Conservation (phyloP, 768 basidiomycete species). For the Boletus barrowsii region DNA sequence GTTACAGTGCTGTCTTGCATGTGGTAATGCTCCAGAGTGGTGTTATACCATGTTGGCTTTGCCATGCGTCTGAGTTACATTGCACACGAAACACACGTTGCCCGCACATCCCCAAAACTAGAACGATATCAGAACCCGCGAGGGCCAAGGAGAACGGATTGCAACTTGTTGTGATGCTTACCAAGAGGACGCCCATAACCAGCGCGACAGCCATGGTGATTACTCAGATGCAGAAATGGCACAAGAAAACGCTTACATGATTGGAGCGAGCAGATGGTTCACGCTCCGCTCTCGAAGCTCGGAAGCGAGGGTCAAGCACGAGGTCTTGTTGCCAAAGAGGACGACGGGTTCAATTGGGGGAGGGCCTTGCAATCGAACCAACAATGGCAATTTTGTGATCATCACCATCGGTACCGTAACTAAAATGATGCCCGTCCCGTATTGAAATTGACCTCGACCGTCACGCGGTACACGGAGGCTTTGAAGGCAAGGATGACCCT, state of each 20-base stretch:
- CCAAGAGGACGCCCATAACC: constrained; percentile 7
- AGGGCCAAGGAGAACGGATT: neutral
- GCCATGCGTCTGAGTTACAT: constrained; percentile 7
- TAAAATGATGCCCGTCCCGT: constrained; percentile 29
- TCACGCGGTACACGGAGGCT: constrained; percentile 22
- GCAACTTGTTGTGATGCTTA: constrained; percentile 1
- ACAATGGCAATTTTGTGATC: constrained; percentile 24
- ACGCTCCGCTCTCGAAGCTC: constrained; percentile 25
- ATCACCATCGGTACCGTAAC: constrained; percentile 31
- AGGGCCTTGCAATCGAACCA: constrained; percentile 8
- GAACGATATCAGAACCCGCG: neutral
- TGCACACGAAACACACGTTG: constrained; percentile 20
- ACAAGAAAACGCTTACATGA: constrained; percentile 15
- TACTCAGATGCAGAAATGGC: neutral
- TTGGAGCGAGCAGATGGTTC: constrained; percentile 14
- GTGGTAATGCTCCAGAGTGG: constrained; percentile 18
- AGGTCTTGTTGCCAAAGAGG: constrained; percentile 20
- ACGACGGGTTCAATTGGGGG: neutral
- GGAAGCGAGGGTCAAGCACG: constrained; percentile 24
- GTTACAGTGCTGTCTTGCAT: constrained; percentile 14
- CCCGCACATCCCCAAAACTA: neutral
- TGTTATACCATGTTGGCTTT: constrained; percentile 1
- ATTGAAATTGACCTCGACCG: constrained; percentile 20
- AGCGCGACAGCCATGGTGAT: neutral
- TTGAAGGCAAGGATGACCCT: constrained; percentile 11